Conservation (phyloP, 495 filamentous ascomycete genomes). For the Aspergillus biplanus region DNA sequence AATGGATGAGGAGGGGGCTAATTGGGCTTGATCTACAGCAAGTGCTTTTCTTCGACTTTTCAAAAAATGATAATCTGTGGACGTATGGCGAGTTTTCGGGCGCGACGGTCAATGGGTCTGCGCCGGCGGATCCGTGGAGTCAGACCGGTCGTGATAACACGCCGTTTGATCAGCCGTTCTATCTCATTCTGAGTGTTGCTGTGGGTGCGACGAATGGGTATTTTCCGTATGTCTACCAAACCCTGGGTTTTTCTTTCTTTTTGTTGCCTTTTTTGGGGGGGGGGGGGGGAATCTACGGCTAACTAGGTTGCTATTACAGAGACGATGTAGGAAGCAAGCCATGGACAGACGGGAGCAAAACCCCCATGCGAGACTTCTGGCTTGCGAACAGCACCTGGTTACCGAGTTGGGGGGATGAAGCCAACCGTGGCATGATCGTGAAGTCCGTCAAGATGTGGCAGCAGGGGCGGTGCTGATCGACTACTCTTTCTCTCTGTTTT, state of each 20-base stretch:
- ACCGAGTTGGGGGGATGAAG: constrained; percentile 6
- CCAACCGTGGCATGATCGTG: constrained; percentile 3
- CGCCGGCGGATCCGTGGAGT: constrained; percentile 1
- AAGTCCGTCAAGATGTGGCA: constrained; percentile 14
- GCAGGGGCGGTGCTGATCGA: constrained; percentile 1
- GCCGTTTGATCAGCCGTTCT: constrained; percentile 12
- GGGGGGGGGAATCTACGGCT: neutral
- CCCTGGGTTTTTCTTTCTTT: neutral
- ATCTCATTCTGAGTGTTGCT: constrained; percentile 6
- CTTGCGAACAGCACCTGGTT: constrained; percentile 5
- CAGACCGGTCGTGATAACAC: constrained; percentile 6
- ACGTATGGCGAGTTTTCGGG: constrained; percentile 12
- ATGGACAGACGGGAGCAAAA: constrained; percentile 5
- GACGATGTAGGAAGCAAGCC: constrained; percentile 4
- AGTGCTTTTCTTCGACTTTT: constrained; percentile 11
- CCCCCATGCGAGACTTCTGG: constrained; percentile 11
- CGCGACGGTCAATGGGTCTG: constrained; percentile 1
- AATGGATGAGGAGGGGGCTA: neutral
- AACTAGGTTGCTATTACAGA: neutral
- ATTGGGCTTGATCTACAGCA: neutral
- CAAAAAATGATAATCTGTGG: constrained; percentile 6
- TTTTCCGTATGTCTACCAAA: constrained; percentile 6
- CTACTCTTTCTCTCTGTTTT: neutral
- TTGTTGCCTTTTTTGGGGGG: neutral
- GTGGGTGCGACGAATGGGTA: constrained; percentile 8